phyloP scores from a whole-genome alignment of 257 asterid genomes.

The Prunella vulgaris region DNA sequence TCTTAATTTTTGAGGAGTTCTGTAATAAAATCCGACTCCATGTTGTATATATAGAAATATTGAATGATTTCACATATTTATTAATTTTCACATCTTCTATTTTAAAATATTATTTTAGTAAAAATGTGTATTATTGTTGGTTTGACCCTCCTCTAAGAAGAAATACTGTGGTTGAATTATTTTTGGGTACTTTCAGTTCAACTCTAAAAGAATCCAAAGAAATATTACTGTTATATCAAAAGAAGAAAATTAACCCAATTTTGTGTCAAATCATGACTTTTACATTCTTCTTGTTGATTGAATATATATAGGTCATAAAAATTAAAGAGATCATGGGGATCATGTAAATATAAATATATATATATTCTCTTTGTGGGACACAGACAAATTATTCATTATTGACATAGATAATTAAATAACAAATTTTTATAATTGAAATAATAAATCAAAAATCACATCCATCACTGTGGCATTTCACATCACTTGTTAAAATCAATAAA shows the following conservation, averaged over 20 bases:
- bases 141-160: neutral
- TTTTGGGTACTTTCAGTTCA: neutral
- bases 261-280: slow-evolving; percentile 21
- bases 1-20: too few relatives aligned
- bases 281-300: slow-evolving; percentile 19
- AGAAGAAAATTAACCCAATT: slow-evolving; percentile 1
- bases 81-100: neutral
- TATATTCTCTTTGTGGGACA: slow-evolving; percentile 4
- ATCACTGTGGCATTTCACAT: neutral
- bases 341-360: too few relatives aligned
- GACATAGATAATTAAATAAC: neutral
- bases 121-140: neutral
- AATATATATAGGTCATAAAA: slow-evolving; percentile 4
- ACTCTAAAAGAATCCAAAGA: slow-evolving; percentile 20
- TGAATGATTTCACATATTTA: neutral
- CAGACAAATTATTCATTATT: neutral
- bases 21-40: too few relatives aligned
- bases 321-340: neutral
- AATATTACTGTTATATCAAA: slow-evolving; percentile 16
- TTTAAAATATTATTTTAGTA: neutral
- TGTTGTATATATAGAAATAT: too few relatives aligned
- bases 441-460: neutral
- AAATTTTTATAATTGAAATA: neutral
- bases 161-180: neutral
- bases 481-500: neutral